Evolutionary conservation across 352 stramenopile genomes (phyloP), one percentile per base, ranked within the genome.

Genomic region (Pythium periplocum): DNA sequence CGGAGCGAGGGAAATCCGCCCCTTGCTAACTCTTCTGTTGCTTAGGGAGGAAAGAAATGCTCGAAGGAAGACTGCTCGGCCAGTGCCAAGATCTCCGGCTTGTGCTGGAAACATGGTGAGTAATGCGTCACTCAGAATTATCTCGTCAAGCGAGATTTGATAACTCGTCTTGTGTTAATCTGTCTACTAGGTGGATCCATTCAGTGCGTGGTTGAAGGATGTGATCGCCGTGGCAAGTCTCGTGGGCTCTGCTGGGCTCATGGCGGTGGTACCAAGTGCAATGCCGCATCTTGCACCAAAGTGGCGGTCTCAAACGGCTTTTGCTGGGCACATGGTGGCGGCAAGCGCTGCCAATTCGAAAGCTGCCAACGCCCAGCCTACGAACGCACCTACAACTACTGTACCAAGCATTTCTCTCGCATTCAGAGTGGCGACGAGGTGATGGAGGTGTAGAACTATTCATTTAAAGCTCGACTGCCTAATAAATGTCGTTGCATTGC

Each of bases 201-300:
- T 34, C 73, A 69, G 49, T 81, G 71, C 38, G 51, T 61, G 30
- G 57, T 78, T 30, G 60, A 69, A 12, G 71, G 56, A 30, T 81
- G 71, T 33, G 53, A 64, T 6, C 55, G 60, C 6, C 63, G 72
- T 36, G 69, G 59, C 36, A 78, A 82, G 54, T 66, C 71, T 0
- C 57, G 66, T 11, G 71, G 71, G 7, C 46, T 78, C 35, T 81
- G 71, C 53, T 81, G 71, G 71, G 67, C 67, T 4, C 71, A 81
- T 45, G 68, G 71, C 48, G 71, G 71, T 3, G 71, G 68, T 51
- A 78, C 60, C 30, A 67, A 64, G 47, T 81, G 71, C 55, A 55
- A 31, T 1, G 17, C 45, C 6, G 17, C 6, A 4, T 45, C 51
- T 26, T 82, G 71, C 55, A 41, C 40, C 1, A 82, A 64, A 11